Conservation (phyloP, 2,329 filamentous ascomycete species). For the Alternaria infectoria region DNA sequence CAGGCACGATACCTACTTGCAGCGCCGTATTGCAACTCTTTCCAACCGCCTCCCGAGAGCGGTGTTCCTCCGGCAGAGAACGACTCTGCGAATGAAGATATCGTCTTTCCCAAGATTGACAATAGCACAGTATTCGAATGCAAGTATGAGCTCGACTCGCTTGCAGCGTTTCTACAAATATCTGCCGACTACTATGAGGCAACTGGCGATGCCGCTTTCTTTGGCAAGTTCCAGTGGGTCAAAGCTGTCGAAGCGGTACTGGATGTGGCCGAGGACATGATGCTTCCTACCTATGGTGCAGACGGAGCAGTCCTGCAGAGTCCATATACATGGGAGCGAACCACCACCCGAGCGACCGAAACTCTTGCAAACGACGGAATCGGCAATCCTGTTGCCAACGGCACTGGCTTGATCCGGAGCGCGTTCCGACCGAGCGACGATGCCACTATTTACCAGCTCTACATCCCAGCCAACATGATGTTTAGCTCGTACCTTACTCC, state of each 20-base stretch:
- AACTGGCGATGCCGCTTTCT: constrained; percentile 57
- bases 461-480: constrained; percentile 70
- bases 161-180: constrained; percentile 59
- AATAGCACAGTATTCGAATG: constrained; percentile 58
- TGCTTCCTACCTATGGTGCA: constrained; percentile 55
- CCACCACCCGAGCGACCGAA: constrained; percentile 54
- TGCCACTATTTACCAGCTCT: constrained; percentile 57
- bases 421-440: constrained; percentile 60
- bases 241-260: constrained; percentile 54
- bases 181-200: constrained; percentile 57
- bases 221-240: constrained; percentile 57
- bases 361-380: constrained; percentile 61
- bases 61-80: constrained; percentile 50
- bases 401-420: constrained; percentile 57
- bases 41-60: constrained; percentile 59
- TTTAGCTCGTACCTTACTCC: constrained; percentile 68
- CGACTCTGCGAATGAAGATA: constrained; percentile 48
- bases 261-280: constrained; percentile 55
- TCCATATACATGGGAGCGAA: constrained; percentile 56
- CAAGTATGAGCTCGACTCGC: constrained; percentile 61
- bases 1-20: constrained; percentile 71
- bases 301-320: constrained; percentile 53
- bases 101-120: constrained; percentile 52
- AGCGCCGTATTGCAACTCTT: constrained; percentile 62
- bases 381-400: constrained; percentile 57